Percentiles rank a stretch among this genome's conserved stretches.
These are phyloP conservation scores for Penicillium sp. DNA, from an alignment of 2,329 filamentous ascomycete species.

Conservation along the genomic window DNA sequence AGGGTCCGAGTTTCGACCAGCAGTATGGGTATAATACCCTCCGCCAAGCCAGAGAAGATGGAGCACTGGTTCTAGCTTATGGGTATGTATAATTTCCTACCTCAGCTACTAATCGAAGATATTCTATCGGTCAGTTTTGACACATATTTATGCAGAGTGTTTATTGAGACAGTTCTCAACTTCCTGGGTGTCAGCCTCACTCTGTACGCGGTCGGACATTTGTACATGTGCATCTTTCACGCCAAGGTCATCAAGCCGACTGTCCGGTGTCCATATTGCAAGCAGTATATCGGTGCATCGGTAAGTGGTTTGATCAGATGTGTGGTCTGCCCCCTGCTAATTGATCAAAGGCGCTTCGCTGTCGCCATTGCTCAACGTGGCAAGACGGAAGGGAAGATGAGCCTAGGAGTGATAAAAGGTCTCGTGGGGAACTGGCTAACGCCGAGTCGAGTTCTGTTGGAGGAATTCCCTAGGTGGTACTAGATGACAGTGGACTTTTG, in stretches of 20 bases:
- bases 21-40: constrained; percentile 67
- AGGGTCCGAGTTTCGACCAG: constrained; percentile 54
- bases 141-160: constrained; percentile 12
- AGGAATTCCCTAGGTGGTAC: background rate
- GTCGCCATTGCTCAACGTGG: constrained; percentile 59
- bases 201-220: constrained; percentile 61
- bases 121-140: background rate
- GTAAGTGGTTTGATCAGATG: constrained; percentile 37
- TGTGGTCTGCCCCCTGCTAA: background rate
- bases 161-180: constrained; percentile 54
- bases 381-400: constrained; percentile 54
- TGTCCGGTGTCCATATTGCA: constrained; percentile 60
- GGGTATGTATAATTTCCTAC: constrained; percentile 48
- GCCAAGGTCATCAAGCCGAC: constrained; percentile 71
- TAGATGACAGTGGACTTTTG: background rate
- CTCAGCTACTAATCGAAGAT: background rate
- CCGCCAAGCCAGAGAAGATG: constrained; percentile 65
- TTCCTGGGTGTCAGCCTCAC: constrained; percentile 65
- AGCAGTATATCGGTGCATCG: constrained; percentile 57
- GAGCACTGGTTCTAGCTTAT: constrained; percentile 69
- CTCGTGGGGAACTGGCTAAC: background rate
- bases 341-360: constrained; percentile 45
- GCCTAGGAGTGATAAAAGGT: background rate
- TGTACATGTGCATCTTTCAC: constrained; percentile 60
- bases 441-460: background rate